Evolutionary conservation across 1,139 yeast genomes (phyloP), one percentile per base, ranked within the genome.

Genomic region (Blastobotrys capitulatus): DNA sequence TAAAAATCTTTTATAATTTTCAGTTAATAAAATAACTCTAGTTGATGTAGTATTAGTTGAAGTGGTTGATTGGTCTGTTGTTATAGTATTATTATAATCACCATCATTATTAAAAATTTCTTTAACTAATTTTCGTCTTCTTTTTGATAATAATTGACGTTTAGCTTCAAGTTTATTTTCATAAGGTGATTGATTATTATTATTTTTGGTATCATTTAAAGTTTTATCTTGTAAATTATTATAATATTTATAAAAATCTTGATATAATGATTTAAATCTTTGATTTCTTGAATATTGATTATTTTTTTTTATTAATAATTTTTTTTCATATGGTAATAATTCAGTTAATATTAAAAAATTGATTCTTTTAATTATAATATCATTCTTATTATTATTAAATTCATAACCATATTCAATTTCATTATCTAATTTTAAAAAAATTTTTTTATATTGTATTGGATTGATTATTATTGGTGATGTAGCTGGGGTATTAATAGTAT

Each of bases 171-270:
- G 9, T 29, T 13, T 29, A 29, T 29, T 29, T 6, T 4, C 12
- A 6, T 6, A 13, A 29, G 32, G 2, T 13, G n/a, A 36, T 36
- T 36, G 20, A n/a, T 36, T 3, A 4, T 20, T 34, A 15, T 16
- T n/a, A 37, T n/a, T n/a, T n/a, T 4, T 5, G 7, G 25, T 22
- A 22, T 22, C 25, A 22, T 22, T 22, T 22, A 4, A 7, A 19
- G 25, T 10, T 26, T 27, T 6, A 4, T 20, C 26, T 22, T 20
- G 22, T 4, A 38, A n/a, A 19, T 20, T 20, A 12, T 22, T 26
- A n/a, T 38, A 38, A 38, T 22, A 15, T 20, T 19, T 16, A 20
- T 38, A 19, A 26, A 38, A 38, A 38, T 38, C 41, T 38, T 38
- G 27, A 15, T 38, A 20, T 8, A 38, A 19, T 15, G 6, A 4